These are phyloP conservation scores for Magnolia sinica DNA, from an alignment of 164 flowering plant species.

Conservation along the genomic window DNA sequence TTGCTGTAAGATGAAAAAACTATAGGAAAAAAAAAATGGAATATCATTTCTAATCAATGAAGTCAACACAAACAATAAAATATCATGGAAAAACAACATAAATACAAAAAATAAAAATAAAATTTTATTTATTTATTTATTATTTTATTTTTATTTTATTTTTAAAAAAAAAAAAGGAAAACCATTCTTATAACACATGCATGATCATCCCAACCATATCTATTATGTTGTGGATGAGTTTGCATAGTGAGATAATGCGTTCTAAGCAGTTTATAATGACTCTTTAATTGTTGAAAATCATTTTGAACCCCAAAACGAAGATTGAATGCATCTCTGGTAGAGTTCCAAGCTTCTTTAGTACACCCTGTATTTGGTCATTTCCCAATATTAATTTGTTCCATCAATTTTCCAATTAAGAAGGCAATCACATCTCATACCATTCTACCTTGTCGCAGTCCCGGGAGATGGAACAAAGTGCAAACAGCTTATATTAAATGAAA, in stretches of 20 bases:
- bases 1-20: no score
- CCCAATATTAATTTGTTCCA: background rate
- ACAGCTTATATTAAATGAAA: background rate
- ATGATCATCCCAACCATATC: background rate
- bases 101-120: no score
- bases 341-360: background rate
- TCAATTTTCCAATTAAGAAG: conserved; percentile 1
- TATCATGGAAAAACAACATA: no score
- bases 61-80: no score
- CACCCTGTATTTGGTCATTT: background rate
- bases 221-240: background rate
- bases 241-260: background rate
- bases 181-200: background rate
- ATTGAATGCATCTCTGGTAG: background rate
- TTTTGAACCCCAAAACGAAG: background rate
- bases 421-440: background rate
- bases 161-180: no score
- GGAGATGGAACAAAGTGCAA: background rate
- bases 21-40: no score
- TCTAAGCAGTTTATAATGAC: background rate
- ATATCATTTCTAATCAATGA: no score
- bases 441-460: background rate
- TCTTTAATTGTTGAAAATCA: background rate
- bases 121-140: no score
- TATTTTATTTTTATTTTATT: no score